phyloP scores from a whole-genome alignment of 768 basidiomycete genomes.

The Podaxis mareebaensis region DNA sequence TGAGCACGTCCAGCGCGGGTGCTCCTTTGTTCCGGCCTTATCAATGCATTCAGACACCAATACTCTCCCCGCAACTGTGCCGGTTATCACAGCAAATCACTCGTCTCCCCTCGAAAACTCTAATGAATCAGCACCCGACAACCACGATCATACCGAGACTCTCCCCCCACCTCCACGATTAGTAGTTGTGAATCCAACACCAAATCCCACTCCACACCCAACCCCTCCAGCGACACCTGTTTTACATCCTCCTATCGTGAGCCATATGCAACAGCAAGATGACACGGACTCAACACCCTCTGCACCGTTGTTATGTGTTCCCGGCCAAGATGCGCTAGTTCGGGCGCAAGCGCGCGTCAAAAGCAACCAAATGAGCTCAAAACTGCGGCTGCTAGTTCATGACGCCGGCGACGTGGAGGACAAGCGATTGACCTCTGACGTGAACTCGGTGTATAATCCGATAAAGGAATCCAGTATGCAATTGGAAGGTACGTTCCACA shows the following conservation, averaged over 20 bases:
- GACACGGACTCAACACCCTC: not conserved
- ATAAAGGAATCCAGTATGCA: not conserved
- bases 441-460: not conserved
- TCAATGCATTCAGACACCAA: conserved; percentile 2
- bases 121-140: not conserved
- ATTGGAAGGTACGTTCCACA: conserved; percentile 7
- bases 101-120: conserved; percentile 5
- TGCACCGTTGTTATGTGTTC: conserved; percentile 5
- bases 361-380: not conserved
- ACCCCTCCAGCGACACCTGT: conserved; percentile 76
- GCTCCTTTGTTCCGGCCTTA: conserved; percentile 2
- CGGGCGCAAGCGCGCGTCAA: conserved; percentile 5
- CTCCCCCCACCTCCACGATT: conserved; percentile 47
- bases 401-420: not conserved
- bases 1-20: conserved; percentile 1
- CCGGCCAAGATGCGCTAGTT: conserved; percentile 2
- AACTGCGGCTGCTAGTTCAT: not conserved
- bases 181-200: conserved; percentile 74
- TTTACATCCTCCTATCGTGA: conserved; percentile 20
- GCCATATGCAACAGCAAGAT: not conserved
- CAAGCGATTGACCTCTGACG: not conserved
- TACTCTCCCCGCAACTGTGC: not conserved
- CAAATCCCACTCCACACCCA: conserved; percentile 74
- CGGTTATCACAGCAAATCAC: conserved; percentile 10
- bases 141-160: conserved; percentile 9